These are phyloP conservation scores for Leishmania guyanensis DNA, from an alignment of 208 protist species.

Conservation along the genomic window DNA sequence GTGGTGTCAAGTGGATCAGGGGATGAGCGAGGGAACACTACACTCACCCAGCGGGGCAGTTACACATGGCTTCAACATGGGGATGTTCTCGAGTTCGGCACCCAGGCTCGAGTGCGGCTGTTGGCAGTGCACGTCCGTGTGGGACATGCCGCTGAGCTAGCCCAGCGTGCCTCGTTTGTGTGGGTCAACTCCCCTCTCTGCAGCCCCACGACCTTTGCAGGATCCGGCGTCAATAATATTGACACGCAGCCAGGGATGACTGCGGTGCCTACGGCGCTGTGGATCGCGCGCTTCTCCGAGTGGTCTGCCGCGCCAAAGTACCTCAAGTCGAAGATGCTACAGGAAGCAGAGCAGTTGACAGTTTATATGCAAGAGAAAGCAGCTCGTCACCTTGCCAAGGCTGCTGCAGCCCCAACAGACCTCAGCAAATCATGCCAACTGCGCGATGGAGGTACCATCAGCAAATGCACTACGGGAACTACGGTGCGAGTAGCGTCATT, in stretches of 20 bases:
- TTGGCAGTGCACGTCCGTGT: slow-evolving; percentile 22
- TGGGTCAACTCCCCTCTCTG: slow-evolving; percentile 11
- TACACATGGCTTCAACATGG: slow-evolving; percentile 32
- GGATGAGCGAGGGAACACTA: neutral
- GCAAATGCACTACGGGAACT: neutral
- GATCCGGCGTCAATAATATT: neutral
- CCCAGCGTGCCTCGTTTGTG: slow-evolving; percentile 19
- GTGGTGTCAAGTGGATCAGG: neutral
- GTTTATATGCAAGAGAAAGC: neutral
- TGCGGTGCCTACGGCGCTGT: slow-evolving; percentile 12
- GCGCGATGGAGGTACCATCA: neutral
- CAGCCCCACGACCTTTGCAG: neutral
- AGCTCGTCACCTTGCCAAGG: neutral
- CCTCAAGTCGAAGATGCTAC: slow-evolving; percentile 30
- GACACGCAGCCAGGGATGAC: neutral
- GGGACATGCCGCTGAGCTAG: neutral
- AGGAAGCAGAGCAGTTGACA: slow-evolving; percentile 16
- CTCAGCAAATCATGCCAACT: neutral
- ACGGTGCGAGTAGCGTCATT: neutral
- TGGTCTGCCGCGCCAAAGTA: slow-evolving; percentile 21
- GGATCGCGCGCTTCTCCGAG: slow-evolving; percentile 7
- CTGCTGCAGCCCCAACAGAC: neutral
- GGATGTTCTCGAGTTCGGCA: slow-evolving; percentile 28
- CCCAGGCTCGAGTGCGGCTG: slow-evolving; percentile 3
- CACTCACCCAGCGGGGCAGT: neutral